Base-by-base conservation (phyloP, 1,139 yeast species). In the Debaryomycetaceae sp. region DNA sequence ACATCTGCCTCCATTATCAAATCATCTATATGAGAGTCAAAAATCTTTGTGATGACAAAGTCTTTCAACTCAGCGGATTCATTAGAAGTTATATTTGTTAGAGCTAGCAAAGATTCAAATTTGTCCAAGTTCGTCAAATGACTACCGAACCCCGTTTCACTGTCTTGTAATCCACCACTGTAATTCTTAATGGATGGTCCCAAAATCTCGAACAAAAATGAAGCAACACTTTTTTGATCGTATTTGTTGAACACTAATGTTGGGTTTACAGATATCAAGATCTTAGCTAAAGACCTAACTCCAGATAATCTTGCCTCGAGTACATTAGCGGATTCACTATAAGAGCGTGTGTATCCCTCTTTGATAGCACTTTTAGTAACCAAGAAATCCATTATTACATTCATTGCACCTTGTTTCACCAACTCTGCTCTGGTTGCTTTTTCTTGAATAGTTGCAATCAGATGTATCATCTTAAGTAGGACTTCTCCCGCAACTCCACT, bases 201-300 rank as follows among this genome's bases (percentile, higher is more conserved):
- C 30, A 78, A 49, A 6, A 75, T 53, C 50, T 78, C 83, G 4
- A 68, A 55, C 34, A 79, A 55, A 44, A 76, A 77, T 1, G 81
- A 79, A 5, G 77, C 53, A 13, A 73, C 54, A 0, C 78, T 65
- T 14, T 63, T 54, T 3, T 66, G 52, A 37, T 70, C 74, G 39
- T 62, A 67, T 40, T 68, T 67, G 9, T 65, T 56, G 49, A 75
- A 74, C 0, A 73, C 61, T n/a, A 61, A 39, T 1, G 52, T 46
- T 1, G 74, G 73, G 46, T 78, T 63, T 22, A 63, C 69, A 30
- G 72, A 64, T 4, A 75, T 67, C 17, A 75, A 55, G 14, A 79
- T 60, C 38, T 68, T 65, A 0, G 80, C 71, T 16, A 78, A 48
- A 0, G 75, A 48, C 36, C 76, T 52, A 11, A 65, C 46, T 0